Evolutionary conservation across 139 green algal species (phyloP), one percentile per base, ranked within the genome.

Genomic region (Spirogloea muscicola): DNA sequence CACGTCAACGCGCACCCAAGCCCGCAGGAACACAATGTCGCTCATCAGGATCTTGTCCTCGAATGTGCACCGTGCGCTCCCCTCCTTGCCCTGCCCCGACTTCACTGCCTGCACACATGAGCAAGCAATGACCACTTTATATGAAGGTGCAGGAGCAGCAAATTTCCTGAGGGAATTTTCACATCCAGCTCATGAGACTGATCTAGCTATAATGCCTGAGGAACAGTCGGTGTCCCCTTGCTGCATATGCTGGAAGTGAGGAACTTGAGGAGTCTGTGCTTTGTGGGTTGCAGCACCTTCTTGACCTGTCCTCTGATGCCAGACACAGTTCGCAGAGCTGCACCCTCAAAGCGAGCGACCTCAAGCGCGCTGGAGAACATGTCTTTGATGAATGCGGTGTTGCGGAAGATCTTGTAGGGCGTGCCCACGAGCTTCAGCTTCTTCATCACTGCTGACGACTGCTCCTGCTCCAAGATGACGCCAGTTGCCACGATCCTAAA

Each of bases 291-390:
- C n/a, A 52, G 18, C 9, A 89, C 88, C 84, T 97, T 98, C 67
- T 98, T 98, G 63, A 98, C 90, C 34, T 91, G 96, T n/a, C 93
- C 93, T 3, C 94, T 79, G 43, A 98, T 95, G 72, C 93, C 93
- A 31, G 79, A 89, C 13, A 97, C 93, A 1, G 94, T 98, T 37
- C 88, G 87, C 1, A 99, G 74, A 2, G 79, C 58, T 0, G 94
- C 94, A 34, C 94, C 94, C 85, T 96, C 88, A 68, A 96, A 96
- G 52, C 88, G 90, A 25, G 88, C 78, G 1, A 88, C 90, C 82
- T 95, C 90, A 48, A 94, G 81, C 42, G 81, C 43, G 48, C 70
- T 89, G 76, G 86, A 96, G 87, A 98, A 98, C 93, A 98, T 96
- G 76, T 89, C 91, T 34, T 82, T 80, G 7, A 99, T 72, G 76